phyloP scores from a whole-genome alignment of 768 basidiomycete genomes.

The Sporobolomyces phaffii region DNA sequence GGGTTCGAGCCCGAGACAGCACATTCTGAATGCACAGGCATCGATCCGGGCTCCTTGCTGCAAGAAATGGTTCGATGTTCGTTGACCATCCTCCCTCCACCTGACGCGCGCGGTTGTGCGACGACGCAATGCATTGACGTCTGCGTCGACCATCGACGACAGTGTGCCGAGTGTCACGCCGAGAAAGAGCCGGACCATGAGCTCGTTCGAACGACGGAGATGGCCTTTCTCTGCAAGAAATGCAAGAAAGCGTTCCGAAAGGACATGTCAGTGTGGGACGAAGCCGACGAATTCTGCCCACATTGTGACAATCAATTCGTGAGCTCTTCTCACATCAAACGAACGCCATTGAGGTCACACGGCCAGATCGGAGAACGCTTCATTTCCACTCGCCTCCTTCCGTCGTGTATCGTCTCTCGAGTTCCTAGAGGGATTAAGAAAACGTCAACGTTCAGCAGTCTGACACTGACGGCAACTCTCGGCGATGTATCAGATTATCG shows the following conservation, averaged over 20 bases:
- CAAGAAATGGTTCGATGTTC: constrained; percentile 84
- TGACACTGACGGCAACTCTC: too few relatives aligned
- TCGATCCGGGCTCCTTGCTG: constrained; percentile 94
- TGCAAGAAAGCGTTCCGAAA: constrained; percentile 95
- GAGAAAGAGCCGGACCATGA: constrained; percentile 65
- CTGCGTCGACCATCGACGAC: not conserved
- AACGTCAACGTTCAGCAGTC: too few relatives aligned
- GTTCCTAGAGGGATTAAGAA: too few relatives aligned
- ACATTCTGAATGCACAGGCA: constrained; percentile 92
- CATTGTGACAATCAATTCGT: constrained; percentile 99
- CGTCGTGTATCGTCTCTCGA: too few relatives aligned
- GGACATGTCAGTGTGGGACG: constrained; percentile 84
- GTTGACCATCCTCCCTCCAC: constrained; percentile 28
- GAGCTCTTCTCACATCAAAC: constrained; percentile 45
- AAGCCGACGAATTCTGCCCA: constrained; percentile 96
- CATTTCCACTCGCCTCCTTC: not conserved
- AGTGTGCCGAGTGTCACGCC: constrained; percentile 87
- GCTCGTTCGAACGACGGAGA: constrained; percentile 71
- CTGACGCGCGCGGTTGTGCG: too few relatives aligned
- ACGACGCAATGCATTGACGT: too few relatives aligned
- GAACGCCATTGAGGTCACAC: too few relatives aligned
- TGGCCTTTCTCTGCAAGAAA: constrained; percentile 77
- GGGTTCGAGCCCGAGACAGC: too few relatives aligned
- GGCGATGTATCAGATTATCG: constrained; percentile 61
- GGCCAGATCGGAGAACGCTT: not conserved